These are phyloP conservation scores for Fusarium pilosicola DNA, from an alignment of 2,329 filamentous ascomycete genomes.

Conservation along the genomic window DNA sequence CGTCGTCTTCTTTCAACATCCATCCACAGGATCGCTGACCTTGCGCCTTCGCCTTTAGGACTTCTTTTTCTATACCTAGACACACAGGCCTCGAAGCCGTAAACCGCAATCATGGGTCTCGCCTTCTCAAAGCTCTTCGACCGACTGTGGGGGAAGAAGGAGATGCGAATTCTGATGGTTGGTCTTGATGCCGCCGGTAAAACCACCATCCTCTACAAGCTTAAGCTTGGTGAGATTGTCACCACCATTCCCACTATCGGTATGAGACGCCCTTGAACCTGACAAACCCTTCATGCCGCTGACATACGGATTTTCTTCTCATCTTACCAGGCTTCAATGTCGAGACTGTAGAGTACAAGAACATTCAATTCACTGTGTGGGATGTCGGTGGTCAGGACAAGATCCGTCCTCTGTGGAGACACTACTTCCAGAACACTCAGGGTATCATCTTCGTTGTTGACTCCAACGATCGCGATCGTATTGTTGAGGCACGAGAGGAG, in stretches of 20 bases:
- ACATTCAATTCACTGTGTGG: slow-evolving; percentile 99
- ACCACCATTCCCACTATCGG: slow-evolving; percentile 99
- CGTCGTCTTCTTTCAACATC: slow-evolving; percentile 22
- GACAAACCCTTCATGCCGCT: slow-evolving; percentile 23
- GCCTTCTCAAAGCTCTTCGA: slow-evolving; percentile 97
- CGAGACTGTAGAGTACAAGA: slow-evolving; percentile 99
- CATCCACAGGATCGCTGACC: slow-evolving; percentile 28
- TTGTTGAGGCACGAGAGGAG: slow-evolving; percentile 96
- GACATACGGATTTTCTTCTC: slow-evolving; percentile 22
- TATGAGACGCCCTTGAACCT: slow-evolving; percentile 52
- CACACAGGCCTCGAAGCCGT: slow-evolving; percentile 47
- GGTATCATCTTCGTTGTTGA: slow-evolving; percentile 99
- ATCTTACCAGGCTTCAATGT: slow-evolving; percentile 87
- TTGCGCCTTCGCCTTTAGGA: slow-evolving; percentile 35
- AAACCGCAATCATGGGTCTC: slow-evolving; percentile 90
- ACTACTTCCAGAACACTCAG: slow-evolving; percentile 99
- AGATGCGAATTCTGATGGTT: slow-evolving; percentile 99
- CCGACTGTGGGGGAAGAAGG: slow-evolving; percentile 98
- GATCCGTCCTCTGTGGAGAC: slow-evolving; percentile 99
- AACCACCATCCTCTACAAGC: slow-evolving; percentile 99
- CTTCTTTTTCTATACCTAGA: slow-evolving; percentile 41
- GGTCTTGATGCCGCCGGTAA: slow-evolving; percentile 99
- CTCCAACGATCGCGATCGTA: slow-evolving; percentile 97
- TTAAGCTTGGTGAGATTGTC: slow-evolving; percentile 99
- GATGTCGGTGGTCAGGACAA: slow-evolving; percentile 99